These are phyloP conservation scores for Phytopythium oedochilum DNA, from an alignment of 352 stramenopile species.

Conservation along the genomic window DNA sequence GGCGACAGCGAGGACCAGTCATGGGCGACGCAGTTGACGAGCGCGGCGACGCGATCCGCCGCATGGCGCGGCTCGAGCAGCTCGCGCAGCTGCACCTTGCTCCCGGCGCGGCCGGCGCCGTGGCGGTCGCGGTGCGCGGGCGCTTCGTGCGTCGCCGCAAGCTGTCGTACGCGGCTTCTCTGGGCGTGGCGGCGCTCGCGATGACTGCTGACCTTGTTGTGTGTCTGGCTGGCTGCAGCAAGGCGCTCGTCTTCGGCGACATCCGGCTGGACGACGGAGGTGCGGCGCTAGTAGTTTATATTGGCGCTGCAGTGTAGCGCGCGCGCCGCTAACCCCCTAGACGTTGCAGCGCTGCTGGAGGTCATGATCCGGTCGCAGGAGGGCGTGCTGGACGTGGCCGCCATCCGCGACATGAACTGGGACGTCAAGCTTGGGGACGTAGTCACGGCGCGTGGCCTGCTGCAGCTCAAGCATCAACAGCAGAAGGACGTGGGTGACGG, in stretches of 20 bases:
- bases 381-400: slow-evolving; percentile 46
- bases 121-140: slow-evolving; percentile 36
- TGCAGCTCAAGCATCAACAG: slow-evolving; percentile 39
- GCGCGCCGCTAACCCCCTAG: background rate
- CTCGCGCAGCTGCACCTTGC: background rate
- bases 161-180: slow-evolving; percentile 63
- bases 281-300: slow-evolving; percentile 4
- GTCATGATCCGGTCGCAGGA: slow-evolving; percentile 76
- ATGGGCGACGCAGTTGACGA: background rate
- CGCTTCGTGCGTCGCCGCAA: slow-evolving; percentile 77
- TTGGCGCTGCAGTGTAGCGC: background rate
- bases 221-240: slow-evolving; percentile 35
- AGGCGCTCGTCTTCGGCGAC: slow-evolving; percentile 79
- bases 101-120: background rate
- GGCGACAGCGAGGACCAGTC: too few species aligned
- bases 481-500: slow-evolving; percentile 3
- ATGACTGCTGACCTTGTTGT: too few species aligned
- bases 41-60: background rate
- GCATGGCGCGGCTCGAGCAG: background rate
- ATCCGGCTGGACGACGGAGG: slow-evolving; percentile 63
- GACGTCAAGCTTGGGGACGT: slow-evolving; percentile 70
- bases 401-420: slow-evolving; percentile 76
- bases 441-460: slow-evolving; percentile 33
- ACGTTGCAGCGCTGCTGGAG: slow-evolving; percentile 57
- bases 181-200: too few species aligned